Base-by-base conservation (phyloP, 345 rosid species). In the Clausena lansium region DNA sequence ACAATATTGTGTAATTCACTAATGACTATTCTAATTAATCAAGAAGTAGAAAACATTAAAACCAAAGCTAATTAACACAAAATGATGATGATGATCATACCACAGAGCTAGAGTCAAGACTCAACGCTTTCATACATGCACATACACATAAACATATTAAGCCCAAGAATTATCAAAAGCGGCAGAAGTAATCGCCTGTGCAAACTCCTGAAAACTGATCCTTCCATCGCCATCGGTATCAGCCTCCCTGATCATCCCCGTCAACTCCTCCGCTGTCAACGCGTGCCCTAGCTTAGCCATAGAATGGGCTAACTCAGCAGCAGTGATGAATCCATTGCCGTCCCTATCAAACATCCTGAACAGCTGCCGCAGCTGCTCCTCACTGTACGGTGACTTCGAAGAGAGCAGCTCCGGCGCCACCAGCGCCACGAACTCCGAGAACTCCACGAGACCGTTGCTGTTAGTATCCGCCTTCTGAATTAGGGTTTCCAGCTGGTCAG, bases 171-270 rank as follows among this genome's bases (percentile, higher is more conserved):
- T 89, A 77, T 94, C 95, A 79, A 91, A 94, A 20, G 98, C 97
- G 20, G 97, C 98, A 1, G 97, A 91, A n/a, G 87, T 90, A 73
- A 96, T 92, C 6, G 98, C 99, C 13, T 82, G 87, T 2, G 89
- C 75, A 61, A 96, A 96, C 80, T 96, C 98, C 68, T 88, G 85
- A 72, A 92, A 96, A 69, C 86, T 88, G 47, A 96, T 96, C 80
- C 91, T 80, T 0, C 99, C 99, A 39, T 96, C 98, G 0, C 99
- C 99, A 25, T 96, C 98, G 1, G 88, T 85, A 76, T 96, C 99
- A 0, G 98, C 99, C 79, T 96, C 99, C 85, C 75, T 92, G 70
- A 96, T 96, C 99, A 96, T 96, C 76, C 94, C 99, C 0, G 94
- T 88, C 78, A 96, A 77, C 83, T 96, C 98, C 70, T 89, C 95